phyloP scores from a whole-genome alignment of 306 rosid species.

The Canavalia gladiata region DNA sequence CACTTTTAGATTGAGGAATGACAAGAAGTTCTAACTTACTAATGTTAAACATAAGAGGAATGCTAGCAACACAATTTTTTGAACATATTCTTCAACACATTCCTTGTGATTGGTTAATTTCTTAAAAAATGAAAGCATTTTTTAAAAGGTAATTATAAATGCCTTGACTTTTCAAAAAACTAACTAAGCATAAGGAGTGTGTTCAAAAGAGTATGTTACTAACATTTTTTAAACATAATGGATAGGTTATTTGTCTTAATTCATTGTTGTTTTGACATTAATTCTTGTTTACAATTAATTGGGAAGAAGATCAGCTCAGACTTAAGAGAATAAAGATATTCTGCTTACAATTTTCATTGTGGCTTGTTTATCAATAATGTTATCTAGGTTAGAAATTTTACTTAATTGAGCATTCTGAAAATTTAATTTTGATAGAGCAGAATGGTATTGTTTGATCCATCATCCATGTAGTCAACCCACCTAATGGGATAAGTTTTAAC shows the following conservation, averaged over 20 bases:
- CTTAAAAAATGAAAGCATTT: no score
- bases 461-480: background rate
- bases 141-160: no score
- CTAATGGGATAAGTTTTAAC: constrained; percentile 11
- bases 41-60: background rate
- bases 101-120: no score
- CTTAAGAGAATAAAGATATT: constrained; percentile 8
- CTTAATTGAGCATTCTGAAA: background rate
- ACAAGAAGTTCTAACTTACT: background rate
- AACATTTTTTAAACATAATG: no score
- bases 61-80: no score
- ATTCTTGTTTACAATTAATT: constrained; percentile 29
- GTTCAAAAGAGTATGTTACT: no score
- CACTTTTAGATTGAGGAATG: constrained; percentile 32
- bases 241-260: background rate
- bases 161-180: no score
- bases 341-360: background rate
- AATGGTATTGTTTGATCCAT: background rate
- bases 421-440: background rate
- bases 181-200: no score
- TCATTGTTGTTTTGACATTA: constrained; percentile 3
- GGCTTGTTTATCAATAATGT: constrained; percentile 3
- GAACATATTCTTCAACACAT: no score
- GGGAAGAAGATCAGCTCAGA: constrained; percentile 5
- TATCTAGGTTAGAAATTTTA: constrained; percentile 1